phyloP scores from a whole-genome alignment of 2,329 filamentous ascomycete genomes.

The Neoarthrinium moseri region DNA sequence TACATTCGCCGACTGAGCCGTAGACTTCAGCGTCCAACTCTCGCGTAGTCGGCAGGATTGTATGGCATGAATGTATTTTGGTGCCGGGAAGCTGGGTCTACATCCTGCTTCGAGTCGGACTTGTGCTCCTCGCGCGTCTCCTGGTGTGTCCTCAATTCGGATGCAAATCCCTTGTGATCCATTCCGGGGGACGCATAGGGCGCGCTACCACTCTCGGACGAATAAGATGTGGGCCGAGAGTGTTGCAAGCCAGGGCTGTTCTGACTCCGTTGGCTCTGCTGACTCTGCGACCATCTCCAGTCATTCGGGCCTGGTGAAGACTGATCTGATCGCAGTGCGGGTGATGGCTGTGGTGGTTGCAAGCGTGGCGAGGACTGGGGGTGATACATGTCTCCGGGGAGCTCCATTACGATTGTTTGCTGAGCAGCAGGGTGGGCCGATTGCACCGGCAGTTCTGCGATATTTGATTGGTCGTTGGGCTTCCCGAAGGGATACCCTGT shows the following conservation, averaged over 20 bases:
- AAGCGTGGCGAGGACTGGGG: slow-evolving; percentile 28
- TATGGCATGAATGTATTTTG: slow-evolving; percentile 17
- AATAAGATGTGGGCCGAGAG: slow-evolving; percentile 34
- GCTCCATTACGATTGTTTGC: slow-evolving; percentile 30
- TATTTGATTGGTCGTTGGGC: slow-evolving; percentile 19
- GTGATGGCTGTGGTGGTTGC: slow-evolving; percentile 28
- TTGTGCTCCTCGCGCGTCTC: slow-evolving; percentile 47
- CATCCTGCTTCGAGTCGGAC: slow-evolving; percentile 20
- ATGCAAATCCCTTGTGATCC: slow-evolving; percentile 39
- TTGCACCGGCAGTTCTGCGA: slow-evolving; percentile 40
- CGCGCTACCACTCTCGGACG: slow-evolving; percentile 28
- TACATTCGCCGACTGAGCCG: too few relatives aligned
- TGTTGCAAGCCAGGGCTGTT: slow-evolving; percentile 24
- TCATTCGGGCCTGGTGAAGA: slow-evolving; percentile 27
- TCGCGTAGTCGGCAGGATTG: slow-evolving; percentile 12
- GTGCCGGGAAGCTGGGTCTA: slow-evolving; percentile 18
- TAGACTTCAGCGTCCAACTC: slow-evolving; percentile 7
- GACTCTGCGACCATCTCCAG: slow-evolving; percentile 42
- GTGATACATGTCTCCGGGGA: slow-evolving; percentile 49
- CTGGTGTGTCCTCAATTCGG: slow-evolving; percentile 44
- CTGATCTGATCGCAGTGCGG: slow-evolving; percentile 19
- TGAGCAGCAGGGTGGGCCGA: background rate
- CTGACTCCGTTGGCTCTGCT: too few relatives aligned
- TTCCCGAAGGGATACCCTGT: slow-evolving; percentile 17
- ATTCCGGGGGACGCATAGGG: slow-evolving; percentile 37